phyloP scores from a whole-genome alignment of 2,329 filamentous ascomycete species.

The Penicillium nordicum region DNA sequence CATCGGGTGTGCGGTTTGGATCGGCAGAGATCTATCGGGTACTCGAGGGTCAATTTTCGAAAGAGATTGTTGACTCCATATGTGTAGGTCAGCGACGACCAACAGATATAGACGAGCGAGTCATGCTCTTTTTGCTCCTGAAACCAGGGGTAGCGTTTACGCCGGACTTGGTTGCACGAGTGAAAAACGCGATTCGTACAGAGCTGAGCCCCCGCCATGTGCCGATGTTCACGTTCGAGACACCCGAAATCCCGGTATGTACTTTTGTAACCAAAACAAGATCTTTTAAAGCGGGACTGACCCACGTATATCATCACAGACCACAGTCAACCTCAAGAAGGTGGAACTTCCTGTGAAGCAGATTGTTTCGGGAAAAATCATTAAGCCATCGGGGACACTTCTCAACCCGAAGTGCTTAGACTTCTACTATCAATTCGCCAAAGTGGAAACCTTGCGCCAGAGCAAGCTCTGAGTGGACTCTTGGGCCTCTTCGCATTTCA shows the following conservation, averaged over 20 bases:
- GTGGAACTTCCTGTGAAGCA: slow-evolving; percentile 81
- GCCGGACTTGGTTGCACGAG: slow-evolving; percentile 45
- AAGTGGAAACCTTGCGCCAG: slow-evolving; percentile 56
- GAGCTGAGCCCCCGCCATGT: slow-evolving; percentile 72
- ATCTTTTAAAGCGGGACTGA: slow-evolving; percentile 45
- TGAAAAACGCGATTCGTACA: slow-evolving; percentile 62
- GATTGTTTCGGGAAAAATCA: slow-evolving; percentile 69
- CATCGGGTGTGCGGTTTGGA: slow-evolving; percentile 73
- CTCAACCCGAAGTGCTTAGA: slow-evolving; percentile 71
- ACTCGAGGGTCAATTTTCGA: slow-evolving; percentile 48
- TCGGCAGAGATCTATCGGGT: slow-evolving; percentile 77
- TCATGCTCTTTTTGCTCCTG: slow-evolving; percentile 60
- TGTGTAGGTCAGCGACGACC: slow-evolving; percentile 73
- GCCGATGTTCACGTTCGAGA: slow-evolving; percentile 75
- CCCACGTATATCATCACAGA: slow-evolving; percentile 53
- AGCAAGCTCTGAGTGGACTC: slow-evolving; percentile 17
- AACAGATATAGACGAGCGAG: slow-evolving; percentile 54
- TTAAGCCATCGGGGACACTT: slow-evolving; percentile 73
- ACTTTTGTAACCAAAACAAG: slow-evolving; percentile 44
- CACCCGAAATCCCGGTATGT: slow-evolving; percentile 65
- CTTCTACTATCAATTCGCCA: slow-evolving; percentile 75
- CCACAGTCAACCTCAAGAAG: slow-evolving; percentile 79
- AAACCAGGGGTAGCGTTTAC: slow-evolving; percentile 33
- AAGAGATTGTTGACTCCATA: slow-evolving; percentile 62
- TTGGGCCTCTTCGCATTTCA: neutral